Conservation (phyloP, 208 protist genomes). For the Acanthamoeba healyi region DNA sequence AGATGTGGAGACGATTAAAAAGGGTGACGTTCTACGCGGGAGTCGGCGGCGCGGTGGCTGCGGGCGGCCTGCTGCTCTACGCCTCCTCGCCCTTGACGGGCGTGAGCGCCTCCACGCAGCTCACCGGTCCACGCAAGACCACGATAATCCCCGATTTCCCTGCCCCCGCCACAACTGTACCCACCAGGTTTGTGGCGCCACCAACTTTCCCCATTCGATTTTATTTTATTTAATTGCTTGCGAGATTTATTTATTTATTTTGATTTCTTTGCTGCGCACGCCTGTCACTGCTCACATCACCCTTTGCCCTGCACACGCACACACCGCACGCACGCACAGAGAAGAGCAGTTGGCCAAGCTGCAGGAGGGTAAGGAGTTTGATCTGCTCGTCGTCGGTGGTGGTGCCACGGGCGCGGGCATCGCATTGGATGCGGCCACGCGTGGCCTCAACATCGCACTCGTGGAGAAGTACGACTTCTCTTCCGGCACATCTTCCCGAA, state of each 20-base stretch:
- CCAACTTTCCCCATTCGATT: not conserved
- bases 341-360: not conserved
- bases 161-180: not conserved
- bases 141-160: not conserved
- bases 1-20: not conserved
- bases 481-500: conserved; percentile 94
- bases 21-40: not conserved
- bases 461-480: conserved; percentile 93
- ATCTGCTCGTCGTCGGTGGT: conserved; percentile 96
- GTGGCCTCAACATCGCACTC: conserved; percentile 94
- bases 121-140: not conserved
- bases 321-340: too few relatives aligned
- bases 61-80: not conserved
- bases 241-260: not conserved
- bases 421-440: conserved; percentile 95
- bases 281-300: too few relatives aligned
- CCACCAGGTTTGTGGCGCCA: not conserved
- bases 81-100: not conserved
- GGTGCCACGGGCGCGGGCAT: conserved; percentile 95
- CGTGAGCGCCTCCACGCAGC: not conserved
- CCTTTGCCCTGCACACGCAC: too few relatives aligned
- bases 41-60: not conserved
- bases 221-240: not conserved
- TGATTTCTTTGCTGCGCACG: not conserved
- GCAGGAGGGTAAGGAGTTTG: conserved; percentile 76